Evolutionary conservation across 2,329 filamentous ascomycete genomes (phyloP), one percentile per base, ranked within the genome.

Genomic region (Diplodia seriata): DNA sequence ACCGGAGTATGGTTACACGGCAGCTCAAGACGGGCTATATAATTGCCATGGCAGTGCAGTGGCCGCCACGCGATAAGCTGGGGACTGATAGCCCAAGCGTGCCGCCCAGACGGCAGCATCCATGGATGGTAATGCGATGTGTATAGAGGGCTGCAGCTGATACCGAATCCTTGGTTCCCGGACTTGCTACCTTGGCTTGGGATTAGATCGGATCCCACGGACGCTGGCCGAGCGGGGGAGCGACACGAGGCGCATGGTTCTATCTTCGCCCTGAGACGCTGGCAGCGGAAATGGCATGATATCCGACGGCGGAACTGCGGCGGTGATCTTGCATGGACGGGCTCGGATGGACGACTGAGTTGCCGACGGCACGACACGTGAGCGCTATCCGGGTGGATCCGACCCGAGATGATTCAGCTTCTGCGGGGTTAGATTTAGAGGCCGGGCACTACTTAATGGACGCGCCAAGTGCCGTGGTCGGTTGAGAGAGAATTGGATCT

Each of bases 151-250:
- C 15, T 54, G 36, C 20, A 33, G 23, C 29, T 59, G 64, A 67
- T 67, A 67, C 43, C 57, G 64, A 29, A 14, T 33, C 29, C 54
- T 67, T 67, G 54, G 64, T 43, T 49, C 47, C 59, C 47, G 47
- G 59, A 63, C 47, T 3, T 51, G n/a, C 31, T 63, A 51, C 59
- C 59, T 63, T 63, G 59, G 47, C 59, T 36, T 57, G 40, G 64
- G 64, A 67, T 67, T 59, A 67, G 64, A 67, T 67, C 64, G 64
- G 64, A 67, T 59, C 11, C n/a, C 9, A 38, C 14, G n/a, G 40
- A 26, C 29, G 23, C 47, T 67, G 40, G 54, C 64, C 64, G 64
- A 67, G 40, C 29, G 63, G 53, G 54, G 53, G 40, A 67, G 59
- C 40, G 57, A 33, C 26, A 38, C 23, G 18, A 20, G 33, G 40